Evolutionary conservation across 305 asterid species (phyloP), one percentile per base, ranked within the genome.

Genomic region (Fraxinus angustifolia): DNA sequence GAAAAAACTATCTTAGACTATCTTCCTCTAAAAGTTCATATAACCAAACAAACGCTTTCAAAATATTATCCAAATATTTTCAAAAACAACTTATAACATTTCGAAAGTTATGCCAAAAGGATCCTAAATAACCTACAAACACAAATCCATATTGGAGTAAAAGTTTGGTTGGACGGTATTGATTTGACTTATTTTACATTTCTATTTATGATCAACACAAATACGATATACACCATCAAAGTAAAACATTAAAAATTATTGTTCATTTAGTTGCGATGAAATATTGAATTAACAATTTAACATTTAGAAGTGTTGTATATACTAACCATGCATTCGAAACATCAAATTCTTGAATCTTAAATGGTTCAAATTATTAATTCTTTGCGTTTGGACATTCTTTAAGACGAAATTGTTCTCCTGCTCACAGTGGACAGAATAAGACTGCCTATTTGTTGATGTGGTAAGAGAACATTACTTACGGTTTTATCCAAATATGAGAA

Each of bases 321-420:
- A 4, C 11, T 42, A 2, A 42, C n/a, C 16, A 42, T 42, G 11
- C 10, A 31, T 23, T 28, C 8, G n/a, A 38, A 79, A 79, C 77
- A 68, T 28, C 16, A 31, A 38, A 48, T 76, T 75, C 82, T 60
- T 65, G 8, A 23, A 31, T 75, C 81, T 77, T 65, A 48, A 79
- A 42, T 48, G 38, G 26, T 50, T 73, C 23, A 73, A 76, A 31
- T 75, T 28, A 71, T 28, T 65, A 85, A 82, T 72, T 62, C 21
- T 62, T 62, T 45, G 12, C 30, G 31, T 36, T 76, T 53, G 53
- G 80, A 48, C 81, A 86, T 85, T 84, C 77, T 72, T 71, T 40
- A 34, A 76, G 79, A 4, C 36, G 36, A 34, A 34, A 34, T 3
- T 35, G 38, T 35, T 35, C 38, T 35, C 38, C 0, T 6, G 38